These are phyloP conservation scores for Penicillium lividum DNA, from an alignment of 495 filamentous ascomycete genomes.

Conservation along the genomic window DNA sequence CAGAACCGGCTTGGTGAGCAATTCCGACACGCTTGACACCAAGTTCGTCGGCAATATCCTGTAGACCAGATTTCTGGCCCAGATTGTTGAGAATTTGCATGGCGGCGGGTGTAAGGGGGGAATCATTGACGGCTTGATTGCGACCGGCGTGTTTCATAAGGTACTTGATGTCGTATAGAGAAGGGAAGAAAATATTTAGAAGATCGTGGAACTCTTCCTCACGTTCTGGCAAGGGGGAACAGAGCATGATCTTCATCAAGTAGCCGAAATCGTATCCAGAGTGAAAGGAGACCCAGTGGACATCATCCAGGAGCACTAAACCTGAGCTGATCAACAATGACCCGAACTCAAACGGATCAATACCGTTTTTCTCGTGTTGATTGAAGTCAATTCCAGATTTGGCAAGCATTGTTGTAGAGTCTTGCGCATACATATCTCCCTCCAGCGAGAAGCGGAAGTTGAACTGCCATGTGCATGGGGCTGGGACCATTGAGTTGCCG, in stretches of 20 bases:
- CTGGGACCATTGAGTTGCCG: slow-evolving; percentile 58
- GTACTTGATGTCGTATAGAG: slow-evolving; percentile 94
- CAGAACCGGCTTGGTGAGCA: slow-evolving; percentile 88
- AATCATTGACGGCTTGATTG: slow-evolving; percentile 58
- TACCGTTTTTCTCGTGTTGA: slow-evolving; percentile 81
- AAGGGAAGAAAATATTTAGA: slow-evolving; percentile 88
- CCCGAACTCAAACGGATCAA: slow-evolving; percentile 86
- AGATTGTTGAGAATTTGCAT: slow-evolving; percentile 73
- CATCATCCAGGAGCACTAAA: slow-evolving; percentile 81
- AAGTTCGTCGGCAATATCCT: slow-evolving; percentile 90
- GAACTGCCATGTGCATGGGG: slow-evolving; percentile 96
- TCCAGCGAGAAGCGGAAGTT: slow-evolving; percentile 96
- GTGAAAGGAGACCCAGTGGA: slow-evolving; percentile 96
- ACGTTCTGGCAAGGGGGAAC: slow-evolving; percentile 76
- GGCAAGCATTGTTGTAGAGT: slow-evolving; percentile 83
- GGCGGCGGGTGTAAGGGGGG: slow-evolving; percentile 60
- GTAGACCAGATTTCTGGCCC: slow-evolving; percentile 82
- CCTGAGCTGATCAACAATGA: slow-evolving; percentile 88
- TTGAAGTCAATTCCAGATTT: slow-evolving; percentile 87
- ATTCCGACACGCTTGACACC: slow-evolving; percentile 82
- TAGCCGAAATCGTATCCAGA: slow-evolving; percentile 99
- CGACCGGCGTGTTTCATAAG: slow-evolving; percentile 85
- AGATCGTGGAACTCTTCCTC: slow-evolving; percentile 83
- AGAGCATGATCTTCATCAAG: slow-evolving; percentile 86
- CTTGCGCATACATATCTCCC: slow-evolving; percentile 93